Evolutionary conservation across 1,284 basidiomycete species (phyloP).

Genomic region (Neolentinus lepideus): DNA sequence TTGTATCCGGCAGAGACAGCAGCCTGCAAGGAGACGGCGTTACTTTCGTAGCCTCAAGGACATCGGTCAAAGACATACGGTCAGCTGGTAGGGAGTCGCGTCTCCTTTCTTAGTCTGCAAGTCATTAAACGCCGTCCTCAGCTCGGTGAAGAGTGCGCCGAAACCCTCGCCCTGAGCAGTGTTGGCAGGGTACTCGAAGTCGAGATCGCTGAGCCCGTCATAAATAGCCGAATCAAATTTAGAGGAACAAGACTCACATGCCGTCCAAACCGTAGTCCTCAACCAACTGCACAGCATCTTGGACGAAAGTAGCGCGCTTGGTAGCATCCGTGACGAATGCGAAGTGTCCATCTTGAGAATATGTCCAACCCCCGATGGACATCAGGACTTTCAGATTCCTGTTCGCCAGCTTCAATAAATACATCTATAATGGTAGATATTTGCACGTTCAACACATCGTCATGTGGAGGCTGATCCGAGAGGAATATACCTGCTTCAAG

Average conservation of each 20-base stretch:
- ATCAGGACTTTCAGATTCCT: slow-evolving; percentile 72
- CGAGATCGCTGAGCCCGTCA: slow-evolving; percentile 43
- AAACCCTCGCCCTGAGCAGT: slow-evolving; percentile 49
- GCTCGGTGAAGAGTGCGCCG: slow-evolving; percentile 46
- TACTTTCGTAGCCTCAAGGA: background rate
- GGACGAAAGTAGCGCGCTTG: slow-evolving; percentile 66
- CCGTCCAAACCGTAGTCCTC: slow-evolving; percentile 90
- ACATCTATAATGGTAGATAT: slow-evolving; percentile 23
- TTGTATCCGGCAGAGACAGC: slow-evolving; percentile 58
- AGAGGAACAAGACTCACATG: slow-evolving; percentile 37
- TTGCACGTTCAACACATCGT: background rate
- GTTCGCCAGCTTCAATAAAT: slow-evolving; percentile 67
- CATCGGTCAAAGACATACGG: slow-evolving; percentile 23
- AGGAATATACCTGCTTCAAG: slow-evolving; percentile 67
- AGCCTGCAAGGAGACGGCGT: slow-evolving; percentile 12
- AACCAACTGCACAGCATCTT: slow-evolving; percentile 63
- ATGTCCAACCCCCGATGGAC: slow-evolving; percentile 75
- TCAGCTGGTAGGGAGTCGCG: slow-evolving; percentile 47
- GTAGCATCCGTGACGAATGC: slow-evolving; percentile 46
- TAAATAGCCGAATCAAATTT: slow-evolving; percentile 7
- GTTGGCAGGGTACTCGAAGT: slow-evolving; percentile 58
- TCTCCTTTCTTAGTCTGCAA: slow-evolving; percentile 53
- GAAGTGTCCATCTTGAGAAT: slow-evolving; percentile 62
- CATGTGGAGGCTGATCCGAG: background rate
- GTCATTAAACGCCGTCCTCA: slow-evolving; percentile 48